Evolutionary conservation across 164 flowering plant species (phyloP).

Genomic region (Nymphaea thermarum): DNA sequence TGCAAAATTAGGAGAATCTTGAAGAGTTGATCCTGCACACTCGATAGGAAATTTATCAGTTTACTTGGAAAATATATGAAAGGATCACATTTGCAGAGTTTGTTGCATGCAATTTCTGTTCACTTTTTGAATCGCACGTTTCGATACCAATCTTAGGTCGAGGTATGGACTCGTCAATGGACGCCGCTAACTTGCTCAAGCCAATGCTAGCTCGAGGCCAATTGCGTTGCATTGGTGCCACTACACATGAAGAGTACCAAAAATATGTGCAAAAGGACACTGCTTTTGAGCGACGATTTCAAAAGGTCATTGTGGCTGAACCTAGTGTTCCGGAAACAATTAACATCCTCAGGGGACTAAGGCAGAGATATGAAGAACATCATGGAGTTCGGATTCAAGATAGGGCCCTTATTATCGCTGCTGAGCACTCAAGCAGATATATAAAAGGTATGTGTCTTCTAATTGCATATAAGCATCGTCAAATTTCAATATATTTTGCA

Average conservation of each 20-base stretch:
- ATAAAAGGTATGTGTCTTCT: constrained; percentile 38
- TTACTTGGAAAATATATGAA: too few relatives aligned
- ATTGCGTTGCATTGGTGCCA: constrained; percentile 75
- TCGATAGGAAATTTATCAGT: too few relatives aligned
- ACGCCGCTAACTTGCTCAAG: constrained; percentile 80
- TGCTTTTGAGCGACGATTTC: constrained; percentile 77
- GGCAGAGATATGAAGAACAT: constrained; percentile 65
- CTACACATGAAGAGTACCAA: constrained; percentile 72
- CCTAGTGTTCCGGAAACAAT: constrained; percentile 63
- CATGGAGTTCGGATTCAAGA: constrained; percentile 83
- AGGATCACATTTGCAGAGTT: too few relatives aligned
- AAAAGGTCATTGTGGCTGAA: constrained; percentile 65
- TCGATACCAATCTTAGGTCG: constrained; percentile 9
- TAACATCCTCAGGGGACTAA: constrained; percentile 66
- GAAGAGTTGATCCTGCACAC: too few relatives aligned
- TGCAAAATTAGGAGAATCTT: too few relatives aligned
- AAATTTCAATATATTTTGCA: too few relatives aligned
- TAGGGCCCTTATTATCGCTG: constrained; percentile 42
- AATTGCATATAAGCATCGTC: too few relatives aligned
- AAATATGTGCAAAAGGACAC: constrained; percentile 90
- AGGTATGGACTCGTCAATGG: constrained; percentile 76
- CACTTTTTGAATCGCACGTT: not conserved
- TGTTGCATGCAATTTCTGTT: not conserved
- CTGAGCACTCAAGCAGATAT: not conserved
- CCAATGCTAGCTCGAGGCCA: constrained; percentile 88